Evolutionary conservation across 2,329 filamentous ascomycete species (phyloP).

Genomic region (Cladosporium austrohemisphaericum): DNA sequence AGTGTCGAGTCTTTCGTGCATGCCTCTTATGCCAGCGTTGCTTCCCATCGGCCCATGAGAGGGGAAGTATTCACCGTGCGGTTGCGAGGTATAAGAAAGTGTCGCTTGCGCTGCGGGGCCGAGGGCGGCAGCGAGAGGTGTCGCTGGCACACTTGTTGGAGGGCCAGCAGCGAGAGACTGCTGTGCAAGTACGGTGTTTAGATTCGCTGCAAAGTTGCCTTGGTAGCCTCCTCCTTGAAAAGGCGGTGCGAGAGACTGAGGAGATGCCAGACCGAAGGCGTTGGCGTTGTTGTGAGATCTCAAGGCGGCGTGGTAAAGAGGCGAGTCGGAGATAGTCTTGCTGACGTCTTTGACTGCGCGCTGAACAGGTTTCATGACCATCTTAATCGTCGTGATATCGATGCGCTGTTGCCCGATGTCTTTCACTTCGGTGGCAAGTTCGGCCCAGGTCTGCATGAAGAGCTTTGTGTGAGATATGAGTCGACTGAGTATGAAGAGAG

Average conservation of each 20-base stretch:
- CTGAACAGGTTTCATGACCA: constrained; percentile 75
- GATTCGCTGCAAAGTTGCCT: constrained; percentile 13
- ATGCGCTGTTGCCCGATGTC: constrained; percentile 34
- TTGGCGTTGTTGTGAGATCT: constrained; percentile 32
- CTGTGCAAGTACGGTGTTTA: constrained; percentile 23
- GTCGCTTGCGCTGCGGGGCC: constrained; percentile 89
- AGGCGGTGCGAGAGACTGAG: constrained; percentile 28
- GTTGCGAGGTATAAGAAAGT: constrained; percentile 42
- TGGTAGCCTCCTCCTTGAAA: constrained; percentile 20
- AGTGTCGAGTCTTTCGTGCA: constrained; percentile 19
- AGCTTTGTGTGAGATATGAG: too few species aligned
- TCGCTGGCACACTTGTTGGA: constrained; percentile 64
- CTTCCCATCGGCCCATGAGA: neutral
- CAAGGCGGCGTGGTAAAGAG: constrained; percentile 56
- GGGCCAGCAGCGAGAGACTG: constrained; percentile 15
- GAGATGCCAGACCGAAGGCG: constrained; percentile 17
- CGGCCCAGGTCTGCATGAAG: constrained; percentile 65
- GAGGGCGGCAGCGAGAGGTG: constrained; percentile 81
- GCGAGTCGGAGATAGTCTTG: constrained; percentile 64
- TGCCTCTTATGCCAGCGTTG: constrained; percentile 1
- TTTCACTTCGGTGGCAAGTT: constrained; percentile 61
- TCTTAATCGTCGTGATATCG: constrained; percentile 62
- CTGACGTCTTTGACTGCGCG: constrained; percentile 77
- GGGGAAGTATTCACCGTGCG: constrained; percentile 22
- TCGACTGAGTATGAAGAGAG: neutral